Evolutionary conservation across 805 yeast species (phyloP), one percentile per base, ranked within the genome.

Genomic region (Lipomyces yamadae): DNA sequence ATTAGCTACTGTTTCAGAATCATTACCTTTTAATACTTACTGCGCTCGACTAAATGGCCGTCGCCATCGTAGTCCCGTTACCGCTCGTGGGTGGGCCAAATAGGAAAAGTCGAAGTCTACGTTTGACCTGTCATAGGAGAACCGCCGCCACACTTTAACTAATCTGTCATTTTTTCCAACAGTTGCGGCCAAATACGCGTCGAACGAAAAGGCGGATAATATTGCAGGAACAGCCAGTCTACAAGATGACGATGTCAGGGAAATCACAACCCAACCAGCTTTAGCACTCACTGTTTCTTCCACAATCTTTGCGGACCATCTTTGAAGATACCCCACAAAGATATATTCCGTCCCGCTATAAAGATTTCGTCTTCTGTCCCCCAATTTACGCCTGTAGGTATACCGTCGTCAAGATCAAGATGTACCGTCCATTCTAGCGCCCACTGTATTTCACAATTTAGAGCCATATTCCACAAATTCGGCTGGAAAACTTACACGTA

Each of bases 61-160:
- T 68, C 85, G 83, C 93, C 94, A 89, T 63, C 87, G 80, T 50
- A 88, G 75, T 42, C 80, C 79, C 0, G 86, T 81, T 0, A 92
- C 85, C 62, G 82, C 82, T 0, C 81, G 74, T 1, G 88, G 86
- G 74, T 90, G 96, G n/a, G 85, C 82, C 30, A 92, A 77, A 72
- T 89, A 88, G 0, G 86, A 79, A 68, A 91, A 78, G 72, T 89
- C 95, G 75, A 91, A 92, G 34, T 82, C 81, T 11, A 62, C 67
- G 52, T 86, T 83, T 45, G 85, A 86, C 34, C 83, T 82, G 42
- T 89, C 92, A 73, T 87, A 90, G 6, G 89, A 84, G 6, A 86
- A 81, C 60, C 97, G 80, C 62, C 87, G 82, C 97, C 97, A 93
- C 1, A 91, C 81, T 74, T 91, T 91, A 35, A 91, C 86, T 13